Percentiles rank a stretch among this genome's conserved stretches.
phyloP scores from a whole-genome alignment of 2,329 filamentous ascomycete genomes.

The Karstenula rhodostoma region DNA sequence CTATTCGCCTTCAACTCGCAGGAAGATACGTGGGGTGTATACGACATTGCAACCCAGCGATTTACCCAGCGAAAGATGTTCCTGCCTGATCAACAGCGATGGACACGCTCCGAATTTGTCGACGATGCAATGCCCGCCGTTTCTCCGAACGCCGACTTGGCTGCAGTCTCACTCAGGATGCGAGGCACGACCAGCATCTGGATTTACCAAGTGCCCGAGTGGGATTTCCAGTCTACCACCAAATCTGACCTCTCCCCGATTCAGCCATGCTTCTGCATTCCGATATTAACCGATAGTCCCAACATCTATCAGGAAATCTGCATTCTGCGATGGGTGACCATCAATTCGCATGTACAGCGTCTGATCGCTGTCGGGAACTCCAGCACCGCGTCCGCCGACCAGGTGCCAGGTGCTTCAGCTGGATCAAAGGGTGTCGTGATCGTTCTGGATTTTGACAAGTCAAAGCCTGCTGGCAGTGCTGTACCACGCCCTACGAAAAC shows the following conservation, averaged over 20 bases:
- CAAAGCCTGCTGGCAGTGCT: slow-evolving; percentile 29
- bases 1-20: slow-evolving; percentile 52
- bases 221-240: slow-evolving; percentile 41
- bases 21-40: slow-evolving; percentile 52
- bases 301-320: slow-evolving; percentile 48
- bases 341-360: slow-evolving; percentile 40
- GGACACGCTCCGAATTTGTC: slow-evolving; percentile 49
- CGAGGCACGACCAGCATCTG: slow-evolving; percentile 50
- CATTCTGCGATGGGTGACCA: slow-evolving; percentile 47
- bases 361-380: slow-evolving; percentile 50
- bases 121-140: slow-evolving; percentile 53
- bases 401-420: slow-evolving; percentile 36
- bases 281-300: slow-evolving; percentile 41
- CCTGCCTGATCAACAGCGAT: slow-evolving; percentile 47
- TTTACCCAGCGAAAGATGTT: slow-evolving; percentile 52
- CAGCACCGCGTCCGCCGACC: slow-evolving; percentile 31
- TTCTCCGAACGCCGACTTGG: slow-evolving; percentile 47
- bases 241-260: slow-evolving; percentile 43
- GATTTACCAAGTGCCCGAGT: slow-evolving; percentile 50
- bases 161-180: slow-evolving; percentile 50
- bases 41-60: slow-evolving; percentile 48
- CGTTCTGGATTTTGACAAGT: slow-evolving; percentile 50
- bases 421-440: slow-evolving; percentile 49
- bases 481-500: slow-evolving; percentile 38
- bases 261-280: slow-evolving; percentile 49